A percentile compares a stretch with the other conserved stretches of the same genome.
Evolutionary conservation across 495 filamentous ascomycete species (phyloP).

Genomic region (Lasiosphaeria miniovina): DNA sequence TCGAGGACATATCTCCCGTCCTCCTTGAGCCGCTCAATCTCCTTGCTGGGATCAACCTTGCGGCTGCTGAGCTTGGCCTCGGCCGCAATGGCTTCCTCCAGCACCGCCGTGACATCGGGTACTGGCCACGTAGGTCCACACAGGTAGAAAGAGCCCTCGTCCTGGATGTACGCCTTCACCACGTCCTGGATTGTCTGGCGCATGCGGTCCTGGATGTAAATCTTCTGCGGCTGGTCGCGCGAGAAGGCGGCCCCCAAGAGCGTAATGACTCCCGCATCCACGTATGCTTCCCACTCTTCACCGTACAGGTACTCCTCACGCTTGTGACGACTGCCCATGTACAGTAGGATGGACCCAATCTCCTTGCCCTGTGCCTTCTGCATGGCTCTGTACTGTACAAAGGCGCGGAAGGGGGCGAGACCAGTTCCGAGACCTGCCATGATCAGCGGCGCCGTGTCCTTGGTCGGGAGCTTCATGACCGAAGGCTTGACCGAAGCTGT

Average conservation of each 20-base stretch:
- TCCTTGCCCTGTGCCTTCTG: conserved; percentile 93
- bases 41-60: conserved; percentile 85
- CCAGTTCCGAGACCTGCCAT: conserved; percentile 99
- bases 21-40: conserved; percentile 97
- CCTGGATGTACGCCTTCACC: conserved; percentile 79
- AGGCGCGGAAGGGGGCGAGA: conserved; percentile 95
- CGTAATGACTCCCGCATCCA: conserved; percentile 92
- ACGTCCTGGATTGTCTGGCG: conserved; percentile 82
- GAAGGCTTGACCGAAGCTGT: conserved; percentile 94
- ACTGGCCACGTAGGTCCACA: conserved; percentile 99
- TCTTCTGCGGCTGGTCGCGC: conserved; percentile 95
- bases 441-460: conserved; percentile 85
- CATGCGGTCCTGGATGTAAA: conserved; percentile 99
- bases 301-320: conserved; percentile 98
- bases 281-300: conserved; percentile 98
- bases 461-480: conserved; percentile 89
- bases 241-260: conserved; percentile 93
- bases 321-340: conserved; percentile 95
- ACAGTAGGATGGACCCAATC: conserved; percentile 88
- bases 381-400: conserved; percentile 96
- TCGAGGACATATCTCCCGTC: conserved; percentile 90
- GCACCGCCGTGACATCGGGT: conserved; percentile 91
- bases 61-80: conserved; percentile 66
- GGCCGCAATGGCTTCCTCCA: conserved; percentile 86
- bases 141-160: conserved; percentile 91